phyloP scores from a whole-genome alignment of 2,329 filamentous ascomycete species.

The Neoascochyta sp. region DNA sequence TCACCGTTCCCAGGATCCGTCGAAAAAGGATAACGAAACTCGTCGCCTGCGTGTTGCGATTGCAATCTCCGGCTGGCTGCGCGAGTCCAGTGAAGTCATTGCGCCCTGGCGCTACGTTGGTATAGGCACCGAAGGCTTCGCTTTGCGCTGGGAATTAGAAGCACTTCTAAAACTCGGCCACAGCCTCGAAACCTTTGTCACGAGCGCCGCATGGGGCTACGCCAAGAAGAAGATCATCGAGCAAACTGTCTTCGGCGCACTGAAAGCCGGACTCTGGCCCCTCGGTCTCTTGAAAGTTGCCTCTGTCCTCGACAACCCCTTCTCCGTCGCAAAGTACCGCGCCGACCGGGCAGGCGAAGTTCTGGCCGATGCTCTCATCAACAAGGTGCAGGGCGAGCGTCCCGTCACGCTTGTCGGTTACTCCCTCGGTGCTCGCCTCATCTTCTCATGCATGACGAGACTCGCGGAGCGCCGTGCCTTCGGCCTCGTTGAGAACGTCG shows the following conservation, averaged over 20 bases:
- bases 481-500: constrained; percentile 76
- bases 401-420: constrained; percentile 79
- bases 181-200: constrained; percentile 72
- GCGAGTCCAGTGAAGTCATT: constrained; percentile 66
- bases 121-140: constrained; percentile 71
- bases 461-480: constrained; percentile 77
- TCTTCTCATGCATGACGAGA: constrained; percentile 74
- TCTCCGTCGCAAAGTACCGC: constrained; percentile 69
- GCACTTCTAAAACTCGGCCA: constrained; percentile 73
- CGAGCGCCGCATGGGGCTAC: constrained; percentile 73
- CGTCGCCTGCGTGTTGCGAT: constrained; percentile 70
- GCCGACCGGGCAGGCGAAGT: constrained; percentile 77
- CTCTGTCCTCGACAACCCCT: constrained; percentile 73
- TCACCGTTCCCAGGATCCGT: constrained; percentile 41
- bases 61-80: constrained; percentile 78
- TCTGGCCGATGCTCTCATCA: constrained; percentile 77
- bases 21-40: constrained; percentile 49
- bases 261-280: constrained; percentile 50
- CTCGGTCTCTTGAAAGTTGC: constrained; percentile 46
- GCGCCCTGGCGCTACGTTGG: constrained; percentile 76
- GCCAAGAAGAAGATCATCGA: constrained; percentile 74
- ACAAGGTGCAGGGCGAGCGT: constrained; percentile 75
- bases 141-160: constrained; percentile 77
- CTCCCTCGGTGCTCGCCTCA: constrained; percentile 74
- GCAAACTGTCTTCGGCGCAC: constrained; percentile 48